A percentile compares a stretch with the other conserved stretches of the same genome.
phyloP scores from a whole-genome alignment of 495 filamentous ascomycete species.

The Annulohypoxylon maeteangense region DNA sequence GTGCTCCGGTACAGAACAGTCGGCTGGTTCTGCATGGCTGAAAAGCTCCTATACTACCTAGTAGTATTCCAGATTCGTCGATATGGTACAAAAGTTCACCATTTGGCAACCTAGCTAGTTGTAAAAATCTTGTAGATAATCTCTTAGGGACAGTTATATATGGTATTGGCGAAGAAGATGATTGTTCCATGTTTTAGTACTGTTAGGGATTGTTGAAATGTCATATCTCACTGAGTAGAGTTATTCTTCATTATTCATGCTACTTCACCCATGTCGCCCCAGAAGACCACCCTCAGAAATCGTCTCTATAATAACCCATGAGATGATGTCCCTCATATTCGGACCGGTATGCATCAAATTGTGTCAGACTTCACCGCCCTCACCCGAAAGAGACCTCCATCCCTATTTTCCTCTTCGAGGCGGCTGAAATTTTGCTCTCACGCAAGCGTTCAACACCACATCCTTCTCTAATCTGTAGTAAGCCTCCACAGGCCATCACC shows the following conservation, averaged over 20 bases:
- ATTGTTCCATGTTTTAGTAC: neutral
- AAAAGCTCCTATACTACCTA: too few species aligned
- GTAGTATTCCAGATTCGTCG: neutral
- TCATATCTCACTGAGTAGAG: neutral
- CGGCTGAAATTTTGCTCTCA: neutral
- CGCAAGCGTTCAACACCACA: neutral
- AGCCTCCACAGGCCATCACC: constrained; percentile 95
- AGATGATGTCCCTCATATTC: neutral
- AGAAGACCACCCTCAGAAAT: neutral
- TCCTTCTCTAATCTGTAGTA: constrained; percentile 67
- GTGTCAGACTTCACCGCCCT: neutral
- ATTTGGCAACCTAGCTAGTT: too few species aligned
- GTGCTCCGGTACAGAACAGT: too few species aligned
- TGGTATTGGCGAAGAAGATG: neutral
- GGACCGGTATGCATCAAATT: neutral
- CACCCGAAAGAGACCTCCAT: neutral
- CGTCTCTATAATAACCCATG: neutral
- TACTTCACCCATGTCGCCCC: neutral
- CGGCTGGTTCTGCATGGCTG: too few species aligned
- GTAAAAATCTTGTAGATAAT: too few species aligned
- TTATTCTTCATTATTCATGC: neutral
- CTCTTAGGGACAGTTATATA: too few species aligned
- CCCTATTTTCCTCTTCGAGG: neutral
- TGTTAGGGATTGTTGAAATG: neutral
- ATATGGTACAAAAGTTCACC: neutral